Percentiles rank a stretch among this genome's conserved stretches.
phyloP scores from a whole-genome alignment of 2,329 filamentous ascomycete species.

The Neonectria ditissima region DNA sequence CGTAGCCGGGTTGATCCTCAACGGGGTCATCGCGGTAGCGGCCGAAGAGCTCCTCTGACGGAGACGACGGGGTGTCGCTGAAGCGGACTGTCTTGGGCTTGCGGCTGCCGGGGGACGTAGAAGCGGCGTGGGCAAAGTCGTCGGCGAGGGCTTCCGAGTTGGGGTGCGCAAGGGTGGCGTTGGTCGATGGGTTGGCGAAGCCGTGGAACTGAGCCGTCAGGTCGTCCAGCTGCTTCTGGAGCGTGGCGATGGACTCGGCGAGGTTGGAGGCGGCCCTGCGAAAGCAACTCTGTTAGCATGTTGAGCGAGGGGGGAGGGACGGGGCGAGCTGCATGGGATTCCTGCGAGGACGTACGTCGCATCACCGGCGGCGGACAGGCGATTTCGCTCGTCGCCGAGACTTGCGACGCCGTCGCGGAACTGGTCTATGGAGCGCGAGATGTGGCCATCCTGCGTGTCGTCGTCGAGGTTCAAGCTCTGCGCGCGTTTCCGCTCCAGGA shows the following conservation, averaged over 20 bases:
- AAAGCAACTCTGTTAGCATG: conserved; percentile 2
- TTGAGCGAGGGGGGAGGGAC: conserved; percentile 8
- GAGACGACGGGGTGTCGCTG: conserved; percentile 70
- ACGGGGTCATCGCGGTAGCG: conserved; percentile 76
- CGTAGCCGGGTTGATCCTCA: conserved; percentile 64
- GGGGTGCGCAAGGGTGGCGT: conserved; percentile 66
- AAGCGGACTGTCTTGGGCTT: conserved; percentile 85
- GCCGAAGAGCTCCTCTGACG: conserved; percentile 59
- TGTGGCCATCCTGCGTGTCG: conserved; percentile 87
- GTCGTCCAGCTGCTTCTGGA: conserved; percentile 81
- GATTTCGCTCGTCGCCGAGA: conserved; percentile 72
- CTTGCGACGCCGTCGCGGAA: conserved; percentile 82
- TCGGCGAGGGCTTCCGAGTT: conserved; percentile 72
- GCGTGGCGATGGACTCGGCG: conserved; percentile 72
- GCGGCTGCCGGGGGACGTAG: conserved; percentile 48
- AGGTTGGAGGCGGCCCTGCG: conserved; percentile 61
- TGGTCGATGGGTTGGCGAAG: conserved; percentile 63
- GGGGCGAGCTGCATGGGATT: background rate
- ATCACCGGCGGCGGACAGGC: conserved; percentile 73
- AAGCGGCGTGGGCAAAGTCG: conserved; percentile 74
- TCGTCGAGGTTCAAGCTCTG: conserved; percentile 82
- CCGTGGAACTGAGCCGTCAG: conserved; percentile 85
- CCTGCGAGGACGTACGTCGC: conserved; percentile 63
- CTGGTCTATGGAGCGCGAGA: conserved; percentile 88
- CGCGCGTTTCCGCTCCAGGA: conserved; percentile 91